These are phyloP conservation scores for Claviceps sp. DNA, from an alignment of 2,329 filamentous ascomycete genomes.

Conservation along the genomic window DNA sequence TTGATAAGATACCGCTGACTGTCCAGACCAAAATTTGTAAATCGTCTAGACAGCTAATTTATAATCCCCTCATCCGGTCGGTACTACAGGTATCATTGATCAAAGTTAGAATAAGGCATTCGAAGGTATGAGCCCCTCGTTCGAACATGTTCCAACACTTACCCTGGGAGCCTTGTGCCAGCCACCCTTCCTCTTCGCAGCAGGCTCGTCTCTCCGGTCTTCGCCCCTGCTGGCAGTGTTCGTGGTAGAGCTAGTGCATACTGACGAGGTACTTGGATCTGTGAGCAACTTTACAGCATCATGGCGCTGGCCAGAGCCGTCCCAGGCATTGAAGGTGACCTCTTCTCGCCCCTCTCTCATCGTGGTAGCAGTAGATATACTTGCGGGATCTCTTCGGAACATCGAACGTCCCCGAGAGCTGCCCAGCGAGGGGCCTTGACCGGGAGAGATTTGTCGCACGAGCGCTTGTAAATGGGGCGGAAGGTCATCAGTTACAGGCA, in stretches of 20 bases:
- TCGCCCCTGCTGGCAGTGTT: not conserved
- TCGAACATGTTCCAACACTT: not conserved
- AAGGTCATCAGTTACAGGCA: not conserved
- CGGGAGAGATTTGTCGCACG: not conserved
- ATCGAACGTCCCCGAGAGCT: not conserved
- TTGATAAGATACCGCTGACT: conserved; percentile 9
- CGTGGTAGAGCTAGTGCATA: not conserved
- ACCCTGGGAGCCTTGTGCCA: conserved; percentile 13
- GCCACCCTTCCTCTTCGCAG: conserved; percentile 5
- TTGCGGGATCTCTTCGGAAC: conserved; percentile 2
- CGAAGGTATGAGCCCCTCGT: not conserved
- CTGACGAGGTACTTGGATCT: conserved; percentile 4
- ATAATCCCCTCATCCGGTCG: not conserved
- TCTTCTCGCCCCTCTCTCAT: conserved; percentile 9
- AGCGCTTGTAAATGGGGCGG: not conserved
- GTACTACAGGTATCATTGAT: not conserved
- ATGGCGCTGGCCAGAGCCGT: conserved; percentile 13
- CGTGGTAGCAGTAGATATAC: conserved; percentile 19
- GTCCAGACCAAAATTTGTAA: conserved; percentile 9
- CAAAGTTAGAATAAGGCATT: not conserved
- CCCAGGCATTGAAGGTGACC: conserved; percentile 19
- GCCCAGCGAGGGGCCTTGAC: not conserved
- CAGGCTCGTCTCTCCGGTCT: not conserved
- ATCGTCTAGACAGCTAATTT: conserved; percentile 1
- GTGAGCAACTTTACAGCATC: conserved; percentile 13